A percentile compares a stretch with the other conserved stretches of the same genome.
These are phyloP conservation scores for Botryotinia calthae DNA, from an alignment of 2,329 filamentous ascomycete species.

Conservation along the genomic window DNA sequence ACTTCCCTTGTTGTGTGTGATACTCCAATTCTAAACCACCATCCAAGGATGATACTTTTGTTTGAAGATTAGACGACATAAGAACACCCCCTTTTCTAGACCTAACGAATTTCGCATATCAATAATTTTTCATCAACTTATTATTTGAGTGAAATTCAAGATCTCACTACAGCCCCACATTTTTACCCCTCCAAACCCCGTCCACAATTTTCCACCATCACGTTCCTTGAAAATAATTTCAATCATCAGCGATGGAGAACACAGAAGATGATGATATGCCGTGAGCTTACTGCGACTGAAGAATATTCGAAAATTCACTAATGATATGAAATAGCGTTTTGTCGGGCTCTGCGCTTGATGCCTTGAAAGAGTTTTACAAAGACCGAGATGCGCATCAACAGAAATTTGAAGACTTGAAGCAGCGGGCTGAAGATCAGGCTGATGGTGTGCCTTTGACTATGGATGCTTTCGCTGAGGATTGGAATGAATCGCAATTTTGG, in stretches of 20 bases:
- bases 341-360: constrained; percentile 62
- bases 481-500: constrained; percentile 85
- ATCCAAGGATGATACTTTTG: not conserved
- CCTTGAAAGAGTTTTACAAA: constrained; percentile 70
- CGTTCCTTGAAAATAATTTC: constrained; percentile 21
- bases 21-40: not conserved
- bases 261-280: constrained; percentile 28
- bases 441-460: constrained; percentile 50
- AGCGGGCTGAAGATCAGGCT: constrained; percentile 56
- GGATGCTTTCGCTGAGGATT: constrained; percentile 74
- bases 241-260: constrained; percentile 22
- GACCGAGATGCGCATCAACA: constrained; percentile 67
- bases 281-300: constrained; percentile 16
- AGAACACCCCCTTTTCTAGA: not conserved
- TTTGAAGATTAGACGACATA: not conserved
- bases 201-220: constrained; percentile 9
- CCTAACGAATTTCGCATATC: not conserved
- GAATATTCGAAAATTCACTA: not conserved
- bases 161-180: constrained; percentile 3
- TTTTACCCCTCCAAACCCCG: constrained; percentile 13
- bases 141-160: not conserved
- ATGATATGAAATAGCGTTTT: constrained; percentile 49
- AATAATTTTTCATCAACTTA: not conserved
- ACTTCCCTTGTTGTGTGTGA: constrained; percentile 5
- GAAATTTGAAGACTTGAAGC: constrained; percentile 66